Conservation (phyloP, 208 protist genomes). For the Polymyxa betae region DNA sequence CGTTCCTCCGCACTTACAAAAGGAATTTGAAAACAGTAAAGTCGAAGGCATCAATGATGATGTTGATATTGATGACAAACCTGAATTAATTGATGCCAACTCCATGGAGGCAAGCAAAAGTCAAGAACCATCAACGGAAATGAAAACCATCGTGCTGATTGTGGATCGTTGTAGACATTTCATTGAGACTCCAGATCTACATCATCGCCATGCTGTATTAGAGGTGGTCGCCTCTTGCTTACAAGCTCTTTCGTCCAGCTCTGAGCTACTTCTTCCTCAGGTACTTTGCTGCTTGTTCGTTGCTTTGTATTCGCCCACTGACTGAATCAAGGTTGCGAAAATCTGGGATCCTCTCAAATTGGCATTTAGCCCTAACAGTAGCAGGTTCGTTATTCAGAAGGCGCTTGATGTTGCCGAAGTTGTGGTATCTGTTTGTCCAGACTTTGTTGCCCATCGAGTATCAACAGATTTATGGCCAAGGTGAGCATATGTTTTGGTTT, state of each 20-base stretch:
- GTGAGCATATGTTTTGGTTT: neutral
- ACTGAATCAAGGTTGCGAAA: neutral
- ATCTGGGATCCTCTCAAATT: slow-evolving; percentile 16
- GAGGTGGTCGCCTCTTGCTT: slow-evolving; percentile 7
- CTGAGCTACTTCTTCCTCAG: neutral
- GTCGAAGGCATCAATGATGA: neutral
- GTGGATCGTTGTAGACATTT: neutral
- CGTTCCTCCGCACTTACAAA: neutral
- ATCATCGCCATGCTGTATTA: slow-evolving; percentile 20
- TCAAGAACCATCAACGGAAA: neutral
- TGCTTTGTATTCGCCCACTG: neutral
- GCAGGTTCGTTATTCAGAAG: neutral
- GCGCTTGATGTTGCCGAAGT: slow-evolving; percentile 39
- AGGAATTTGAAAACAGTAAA: neutral
- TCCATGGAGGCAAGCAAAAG: neutral
- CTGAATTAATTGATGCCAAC: neutral
- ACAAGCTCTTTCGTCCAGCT: neutral
- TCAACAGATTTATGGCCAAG: neutral
- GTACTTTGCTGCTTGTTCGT: neutral
- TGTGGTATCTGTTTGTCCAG: neutral
- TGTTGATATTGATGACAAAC: neutral
- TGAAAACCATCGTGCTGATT: neutral
- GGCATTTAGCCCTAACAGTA: neutral
- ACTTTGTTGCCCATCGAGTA: slow-evolving; percentile 12
- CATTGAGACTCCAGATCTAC: neutral